Evolutionary conservation across 1,284 basidiomycete species (phyloP), one percentile per base, ranked within the genome.

Genomic region (Ceratobasidium sp.): DNA sequence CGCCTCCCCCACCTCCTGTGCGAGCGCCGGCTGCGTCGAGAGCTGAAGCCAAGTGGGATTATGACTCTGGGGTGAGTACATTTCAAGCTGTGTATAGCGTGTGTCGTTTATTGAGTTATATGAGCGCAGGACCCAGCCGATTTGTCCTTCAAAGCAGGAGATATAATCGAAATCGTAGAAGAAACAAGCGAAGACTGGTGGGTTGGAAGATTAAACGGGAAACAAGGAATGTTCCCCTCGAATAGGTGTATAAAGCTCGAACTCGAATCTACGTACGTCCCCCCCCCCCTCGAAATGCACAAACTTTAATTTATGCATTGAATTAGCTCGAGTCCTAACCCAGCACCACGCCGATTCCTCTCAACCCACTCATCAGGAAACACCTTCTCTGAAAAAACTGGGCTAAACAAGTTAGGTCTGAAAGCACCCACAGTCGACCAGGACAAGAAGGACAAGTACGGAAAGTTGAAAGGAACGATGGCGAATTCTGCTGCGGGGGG

Each of bases 401-500:
- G 60, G 10, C 5, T 73, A 39, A 63, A 63, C 40, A 63, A 15
- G 44, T 20, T 73, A n/a, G 71, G 71, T 1, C 42, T 73, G 58
- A 73, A 61, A 15, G 72, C 80, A 39, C 79, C 79, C 20, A 49
- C 72, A 9, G 78, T 79, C 9, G 81, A 82, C 39, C 78, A 80
- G 46, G 79, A 81, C 72, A 92, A 93, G 86, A 90, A 90, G 84
- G 86, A 83, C 83, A 91, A 89, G 81, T 90, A 90, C 79, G 91
- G 91, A 0, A 87, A 87, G 39, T 87, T 91, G 61, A 90, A 91
- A 7, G 88, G 87, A 80, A 90, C 58, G 42, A 79, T 79, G 86
- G 91, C 91, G 4, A 87, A 89, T 66, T 89, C 91, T 67, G 92
- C 92, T 55, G 92, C 88, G 4, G 92, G 92, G 64, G 93, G 93